These are phyloP conservation scores for carrot (Daucus carota) DNA, from an alignment of 129 eudicot genomes.

Conservation along the genomic window DNA sequence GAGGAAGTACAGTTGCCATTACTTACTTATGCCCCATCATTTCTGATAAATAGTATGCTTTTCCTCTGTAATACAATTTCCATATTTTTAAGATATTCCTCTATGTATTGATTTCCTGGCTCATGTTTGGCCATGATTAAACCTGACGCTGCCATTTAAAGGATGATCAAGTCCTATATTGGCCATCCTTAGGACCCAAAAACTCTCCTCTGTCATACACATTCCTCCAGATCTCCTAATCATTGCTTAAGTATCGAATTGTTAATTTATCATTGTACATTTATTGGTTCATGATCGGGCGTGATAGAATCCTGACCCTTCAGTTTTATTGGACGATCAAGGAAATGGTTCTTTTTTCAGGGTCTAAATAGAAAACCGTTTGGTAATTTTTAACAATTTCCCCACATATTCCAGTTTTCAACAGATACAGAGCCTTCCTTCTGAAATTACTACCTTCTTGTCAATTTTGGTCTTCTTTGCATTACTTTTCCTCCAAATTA, in stretches of 20 bases:
- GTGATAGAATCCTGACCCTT: background rate
- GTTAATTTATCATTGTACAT: background rate
- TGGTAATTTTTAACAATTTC: background rate
- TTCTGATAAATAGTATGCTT: background rate
- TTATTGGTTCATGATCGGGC: background rate
- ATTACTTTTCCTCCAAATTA: background rate
- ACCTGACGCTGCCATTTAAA: background rate
- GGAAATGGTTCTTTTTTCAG: background rate
- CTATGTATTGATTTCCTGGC: background rate
- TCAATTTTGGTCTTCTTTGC: background rate
- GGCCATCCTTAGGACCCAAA: background rate
- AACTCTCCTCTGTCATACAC: background rate
- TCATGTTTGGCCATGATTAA: background rate
- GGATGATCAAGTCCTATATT: background rate
- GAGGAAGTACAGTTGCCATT: background rate
- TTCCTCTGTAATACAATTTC: background rate
- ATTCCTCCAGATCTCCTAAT: background rate
- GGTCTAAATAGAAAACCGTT: background rate
- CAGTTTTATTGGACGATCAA: background rate
- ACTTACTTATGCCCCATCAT: background rate
- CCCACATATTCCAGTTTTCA: background rate
- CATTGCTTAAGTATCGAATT: background rate
- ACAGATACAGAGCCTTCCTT: background rate
- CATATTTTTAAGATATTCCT: background rate
- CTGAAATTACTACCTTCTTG: background rate